A percentile compares a stretch with the other conserved stretches of the same genome.
These are phyloP conservation scores for Populus hybrid DNA, from an alignment of 441 rosid species.

Conservation along the genomic window DNA sequence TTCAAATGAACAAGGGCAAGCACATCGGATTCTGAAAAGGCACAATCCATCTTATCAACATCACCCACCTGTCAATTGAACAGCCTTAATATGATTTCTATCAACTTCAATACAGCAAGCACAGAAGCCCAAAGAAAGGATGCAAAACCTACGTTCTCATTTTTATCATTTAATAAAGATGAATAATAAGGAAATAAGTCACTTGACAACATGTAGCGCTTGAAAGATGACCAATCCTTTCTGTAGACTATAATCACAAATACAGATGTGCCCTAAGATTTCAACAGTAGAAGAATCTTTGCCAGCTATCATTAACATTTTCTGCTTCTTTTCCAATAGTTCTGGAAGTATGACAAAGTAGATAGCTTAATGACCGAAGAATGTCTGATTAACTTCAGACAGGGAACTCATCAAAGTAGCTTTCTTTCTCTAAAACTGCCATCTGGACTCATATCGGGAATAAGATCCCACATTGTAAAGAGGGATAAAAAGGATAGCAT, in stretches of 20 bases:
- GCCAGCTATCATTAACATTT: background rate
- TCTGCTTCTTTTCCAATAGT: background rate
- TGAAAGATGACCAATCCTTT: background rate
- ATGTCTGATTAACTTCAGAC: background rate
- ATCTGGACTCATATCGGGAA: background rate
- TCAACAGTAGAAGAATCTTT: background rate
- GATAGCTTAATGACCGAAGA: background rate
- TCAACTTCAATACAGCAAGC: background rate
- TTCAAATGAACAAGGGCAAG: conserved; percentile 36
- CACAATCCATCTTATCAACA: conserved; percentile 2
- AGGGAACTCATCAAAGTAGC: background rate
- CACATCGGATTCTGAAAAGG: conserved; percentile 22
- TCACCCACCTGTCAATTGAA: conserved; percentile 21
- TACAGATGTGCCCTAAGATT: background rate
- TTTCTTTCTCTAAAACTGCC: background rate
- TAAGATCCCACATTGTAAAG: background rate
- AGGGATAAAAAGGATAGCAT: background rate
- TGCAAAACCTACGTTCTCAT: background rate
- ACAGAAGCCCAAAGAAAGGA: background rate
- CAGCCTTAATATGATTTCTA: background rate
- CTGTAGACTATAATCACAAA: background rate
- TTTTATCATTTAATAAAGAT: background rate
- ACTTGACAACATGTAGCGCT: background rate
- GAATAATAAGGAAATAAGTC: background rate
- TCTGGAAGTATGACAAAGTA: background rate